phyloP scores from a whole-genome alignment of 2,329 filamentous ascomycete species.

The Aureobasidium sp. region DNA sequence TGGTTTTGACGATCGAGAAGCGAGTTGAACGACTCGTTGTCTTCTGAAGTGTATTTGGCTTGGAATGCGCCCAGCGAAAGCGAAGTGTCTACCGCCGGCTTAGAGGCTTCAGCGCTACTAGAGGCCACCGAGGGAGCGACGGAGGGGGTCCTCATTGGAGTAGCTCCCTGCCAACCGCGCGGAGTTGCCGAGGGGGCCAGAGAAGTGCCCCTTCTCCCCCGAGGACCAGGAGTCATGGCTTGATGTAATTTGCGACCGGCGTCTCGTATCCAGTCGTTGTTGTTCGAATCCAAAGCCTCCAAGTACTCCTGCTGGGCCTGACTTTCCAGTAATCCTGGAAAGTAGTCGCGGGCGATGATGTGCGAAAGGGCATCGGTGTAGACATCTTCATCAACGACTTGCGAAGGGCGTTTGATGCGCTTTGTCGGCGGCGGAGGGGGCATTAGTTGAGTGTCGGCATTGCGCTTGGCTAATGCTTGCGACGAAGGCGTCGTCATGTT shows the following conservation, averaged over 20 bases:
- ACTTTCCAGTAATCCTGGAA: conserved; percentile 79
- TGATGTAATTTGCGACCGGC: conserved; percentile 58
- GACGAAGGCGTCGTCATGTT: conserved; percentile 8
- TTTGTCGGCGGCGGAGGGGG: conserved; percentile 78
- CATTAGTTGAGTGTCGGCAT: conserved; percentile 66
- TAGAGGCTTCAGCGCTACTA: conserved; percentile 30
- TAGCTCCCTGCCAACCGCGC: conserved; percentile 60
- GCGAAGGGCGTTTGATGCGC: conserved; percentile 82
- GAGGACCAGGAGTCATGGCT: conserved; percentile 71
- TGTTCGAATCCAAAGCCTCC: conserved; percentile 78
- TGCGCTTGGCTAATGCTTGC: conserved; percentile 57
- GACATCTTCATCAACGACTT: conserved; percentile 84
- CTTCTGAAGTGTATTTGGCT: conserved; percentile 89
- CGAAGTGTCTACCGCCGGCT: conserved; percentile 55
- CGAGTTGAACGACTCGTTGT: conserved; percentile 94
- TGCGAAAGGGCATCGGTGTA: conserved; percentile 87
- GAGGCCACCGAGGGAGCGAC: conserved; percentile 44
- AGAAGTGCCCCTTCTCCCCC: conserved; percentile 32
- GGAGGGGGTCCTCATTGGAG: conserved; percentile 42
- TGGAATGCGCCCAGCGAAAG: conserved; percentile 84
- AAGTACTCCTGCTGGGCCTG: conserved; percentile 88
- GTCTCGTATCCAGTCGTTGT: conserved; percentile 77
- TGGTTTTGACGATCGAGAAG: conserved; percentile 85
- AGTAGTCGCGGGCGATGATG: conserved; percentile 95
- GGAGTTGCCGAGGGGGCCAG: conserved; percentile 47